A percentile compares a stretch with the other conserved stretches of the same genome.
phyloP scores from a whole-genome alignment of 2,329 filamentous ascomycete genomes.

The Aspergillus sergii region DNA sequence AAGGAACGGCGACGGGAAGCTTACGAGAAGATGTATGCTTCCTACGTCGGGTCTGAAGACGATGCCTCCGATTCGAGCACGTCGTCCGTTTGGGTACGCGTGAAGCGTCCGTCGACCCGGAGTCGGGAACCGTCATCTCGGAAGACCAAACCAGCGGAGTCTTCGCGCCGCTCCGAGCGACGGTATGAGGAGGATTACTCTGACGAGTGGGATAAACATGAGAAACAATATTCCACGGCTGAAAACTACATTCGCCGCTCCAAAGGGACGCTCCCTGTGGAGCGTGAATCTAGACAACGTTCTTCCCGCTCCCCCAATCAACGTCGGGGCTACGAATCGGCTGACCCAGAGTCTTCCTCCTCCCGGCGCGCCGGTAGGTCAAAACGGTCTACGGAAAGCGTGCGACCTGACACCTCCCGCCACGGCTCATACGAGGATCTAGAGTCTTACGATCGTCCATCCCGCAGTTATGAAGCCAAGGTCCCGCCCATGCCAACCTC shows the following conservation, averaged over 20 bases:
- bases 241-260: conserved; percentile 44
- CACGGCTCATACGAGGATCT: conserved; percentile 36
- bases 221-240: conserved; percentile 33
- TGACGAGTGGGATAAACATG: conserved; percentile 36
- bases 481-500: conserved; percentile 41
- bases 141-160: conserved; percentile 25
- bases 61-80: conserved; percentile 37
- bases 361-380: conserved; percentile 34
- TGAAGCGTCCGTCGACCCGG: conserved; percentile 26
- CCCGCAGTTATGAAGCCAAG: conserved; percentile 26
- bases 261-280: conserved; percentile 25
- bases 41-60: conserved; percentile 36
- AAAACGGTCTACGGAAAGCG: conserved; percentile 30
- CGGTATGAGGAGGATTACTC: conserved; percentile 31
- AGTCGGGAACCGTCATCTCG: conserved; percentile 26
- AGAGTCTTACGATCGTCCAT: conserved; percentile 19
- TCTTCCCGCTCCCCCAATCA: conserved; percentile 38
- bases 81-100: conserved; percentile 21
- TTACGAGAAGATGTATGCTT: conserved; percentile 40
- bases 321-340: conserved; percentile 32
- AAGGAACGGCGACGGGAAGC: conserved; percentile 46
- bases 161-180: conserved; percentile 24
- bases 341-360: conserved; percentile 35
- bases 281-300: conserved; percentile 28
- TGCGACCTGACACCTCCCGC: conserved; percentile 32